These are phyloP conservation scores for Bonia amplexicaulis DNA, from an alignment of 176 grass and related monocot species.

Conservation along the genomic window DNA sequence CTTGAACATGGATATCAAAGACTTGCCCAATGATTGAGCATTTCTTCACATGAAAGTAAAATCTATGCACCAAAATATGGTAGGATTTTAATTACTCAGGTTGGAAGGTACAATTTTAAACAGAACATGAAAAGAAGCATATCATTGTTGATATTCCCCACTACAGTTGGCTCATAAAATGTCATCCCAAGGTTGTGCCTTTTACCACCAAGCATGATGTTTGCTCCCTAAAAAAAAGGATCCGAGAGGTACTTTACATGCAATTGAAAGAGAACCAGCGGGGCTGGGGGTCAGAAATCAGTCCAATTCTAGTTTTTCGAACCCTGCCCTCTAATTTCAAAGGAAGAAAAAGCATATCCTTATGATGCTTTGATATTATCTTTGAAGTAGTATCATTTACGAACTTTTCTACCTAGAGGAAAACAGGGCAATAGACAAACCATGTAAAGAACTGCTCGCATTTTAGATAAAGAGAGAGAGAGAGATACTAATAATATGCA, in stretches of 20 bases:
- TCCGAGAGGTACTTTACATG: slow-evolving; percentile 11
- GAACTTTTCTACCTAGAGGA: slow-evolving; percentile 83
- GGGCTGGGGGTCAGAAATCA: not conserved
- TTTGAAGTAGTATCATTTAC: slow-evolving; percentile 75
- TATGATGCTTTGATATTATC: slow-evolving; percentile 46
- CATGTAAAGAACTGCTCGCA: slow-evolving; percentile 6
- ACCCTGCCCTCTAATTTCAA: not conserved
- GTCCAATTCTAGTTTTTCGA: not conserved
- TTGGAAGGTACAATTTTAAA: slow-evolving; percentile 1
- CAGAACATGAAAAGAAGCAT: slow-evolving; percentile 90
- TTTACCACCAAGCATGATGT: slow-evolving; percentile 78
- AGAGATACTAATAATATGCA: not conserved
- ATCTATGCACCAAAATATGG: slow-evolving; percentile 21
- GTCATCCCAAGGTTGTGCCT: slow-evolving; percentile 83
- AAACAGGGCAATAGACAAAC: slow-evolving; percentile 15
- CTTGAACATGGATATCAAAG: not conserved
- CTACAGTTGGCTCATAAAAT: slow-evolving; percentile 95
- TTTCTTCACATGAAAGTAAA: slow-evolving; percentile 28
- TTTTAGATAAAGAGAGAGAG: not conserved
- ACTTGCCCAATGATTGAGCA: not conserved
- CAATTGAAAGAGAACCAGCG: not conserved
- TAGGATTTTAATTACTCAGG: not conserved
- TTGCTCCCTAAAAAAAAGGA: slow-evolving; percentile 70
- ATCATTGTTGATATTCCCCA: slow-evolving; percentile 74
- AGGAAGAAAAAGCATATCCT: not conserved